A percentile compares a stretch with the other conserved stretches of the same genome.
These are phyloP conservation scores for Acaromyces ingoldii DNA, from an alignment of 1,284 basidiomycete genomes.

Conservation along the genomic window DNA sequence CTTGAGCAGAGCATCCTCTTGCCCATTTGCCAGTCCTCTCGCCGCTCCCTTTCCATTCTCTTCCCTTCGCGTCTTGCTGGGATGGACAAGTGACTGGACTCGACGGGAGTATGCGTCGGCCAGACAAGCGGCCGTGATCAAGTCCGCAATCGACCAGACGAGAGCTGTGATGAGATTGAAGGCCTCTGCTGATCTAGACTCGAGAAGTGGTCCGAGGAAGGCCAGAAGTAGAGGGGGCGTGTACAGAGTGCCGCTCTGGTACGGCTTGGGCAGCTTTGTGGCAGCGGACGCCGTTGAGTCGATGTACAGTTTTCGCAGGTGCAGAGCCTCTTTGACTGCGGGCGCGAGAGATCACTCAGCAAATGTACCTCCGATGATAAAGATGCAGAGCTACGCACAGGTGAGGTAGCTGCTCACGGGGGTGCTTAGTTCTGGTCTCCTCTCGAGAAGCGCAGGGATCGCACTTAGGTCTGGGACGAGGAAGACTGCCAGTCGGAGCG, in stretches of 20 bases:
- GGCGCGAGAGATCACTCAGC: slow-evolving; percentile 52
- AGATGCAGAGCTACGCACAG: background rate
- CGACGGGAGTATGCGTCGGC: slow-evolving; percentile 10
- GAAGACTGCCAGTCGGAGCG: slow-evolving; percentile 50
- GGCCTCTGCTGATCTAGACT: slow-evolving; percentile 14
- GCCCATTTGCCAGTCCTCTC: too few species aligned
- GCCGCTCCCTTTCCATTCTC: too few species aligned
- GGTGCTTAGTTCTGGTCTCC: slow-evolving; percentile 68
- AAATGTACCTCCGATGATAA: background rate
- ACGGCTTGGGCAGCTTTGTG: slow-evolving; percentile 11
- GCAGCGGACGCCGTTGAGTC: slow-evolving; percentile 10
- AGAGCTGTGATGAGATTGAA: slow-evolving; percentile 53
- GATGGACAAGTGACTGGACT: too few species aligned
- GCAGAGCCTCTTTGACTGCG: slow-evolving; percentile 50
- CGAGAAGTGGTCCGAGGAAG: slow-evolving; percentile 66
- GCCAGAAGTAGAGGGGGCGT: slow-evolving; percentile 78
- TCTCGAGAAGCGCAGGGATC: slow-evolving; percentile 44
- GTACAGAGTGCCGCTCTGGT: slow-evolving; percentile 16
- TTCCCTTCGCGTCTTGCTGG: too few species aligned
- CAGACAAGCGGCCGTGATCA: slow-evolving; percentile 42
- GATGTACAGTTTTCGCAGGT: slow-evolving; percentile 1
- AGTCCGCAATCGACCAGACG: slow-evolving; percentile 65
- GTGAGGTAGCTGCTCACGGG: slow-evolving; percentile 67
- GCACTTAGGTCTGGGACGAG: slow-evolving; percentile 33
- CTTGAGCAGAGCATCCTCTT: too few species aligned